Conservation (phyloP, 495 filamentous ascomycete species). For the Aspergillus haitiensis region DNA sequence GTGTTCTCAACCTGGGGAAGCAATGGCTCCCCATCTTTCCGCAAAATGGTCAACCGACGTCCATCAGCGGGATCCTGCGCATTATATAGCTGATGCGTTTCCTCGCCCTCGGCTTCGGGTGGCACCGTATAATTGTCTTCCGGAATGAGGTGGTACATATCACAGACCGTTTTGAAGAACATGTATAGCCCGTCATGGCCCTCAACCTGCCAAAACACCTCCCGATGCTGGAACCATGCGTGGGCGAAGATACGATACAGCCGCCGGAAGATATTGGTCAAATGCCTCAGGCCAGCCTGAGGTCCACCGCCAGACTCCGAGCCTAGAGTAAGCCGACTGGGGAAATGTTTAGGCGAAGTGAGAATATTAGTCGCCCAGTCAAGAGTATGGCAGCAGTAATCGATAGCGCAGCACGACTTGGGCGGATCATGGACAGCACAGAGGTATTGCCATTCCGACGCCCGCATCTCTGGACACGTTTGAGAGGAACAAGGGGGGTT, state of each 20-base stretch:
- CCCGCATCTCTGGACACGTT: slow-evolving; percentile 97
- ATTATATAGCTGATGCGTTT: slow-evolving; percentile 42
- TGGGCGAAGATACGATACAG: slow-evolving; percentile 97
- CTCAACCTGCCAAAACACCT: slow-evolving; percentile 97
- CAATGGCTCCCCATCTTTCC: slow-evolving; percentile 37
- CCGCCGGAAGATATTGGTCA: slow-evolving; percentile 90
- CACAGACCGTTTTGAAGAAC: slow-evolving; percentile 96
- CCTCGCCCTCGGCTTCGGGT: slow-evolving; percentile 82
- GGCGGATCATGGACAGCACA: slow-evolving; percentile 96
- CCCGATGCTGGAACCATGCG: slow-evolving; percentile 95
- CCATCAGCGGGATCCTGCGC: slow-evolving; percentile 34
- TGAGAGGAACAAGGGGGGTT: slow-evolving; percentile 77
- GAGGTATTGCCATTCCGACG: slow-evolving; percentile 97
- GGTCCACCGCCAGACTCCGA: slow-evolving; percentile 60
- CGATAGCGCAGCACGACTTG: slow-evolving; percentile 94
- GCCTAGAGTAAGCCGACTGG: slow-evolving; percentile 75
- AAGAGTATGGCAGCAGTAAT: slow-evolving; percentile 97
- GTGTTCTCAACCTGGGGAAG: slow-evolving; percentile 26
- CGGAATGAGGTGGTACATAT: slow-evolving; percentile 82
- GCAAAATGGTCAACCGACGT: slow-evolving; percentile 49
- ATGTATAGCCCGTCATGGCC: slow-evolving; percentile 82
- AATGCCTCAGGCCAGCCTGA: slow-evolving; percentile 68
- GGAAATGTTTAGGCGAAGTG: slow-evolving; percentile 87
- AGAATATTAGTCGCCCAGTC: slow-evolving; percentile 94
- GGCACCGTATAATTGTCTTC: slow-evolving; percentile 95